Evolutionary conservation across 768 basidiomycete genomes (phyloP), one percentile per base, ranked within the genome.

Genomic region (Mrakia frigida): DNA sequence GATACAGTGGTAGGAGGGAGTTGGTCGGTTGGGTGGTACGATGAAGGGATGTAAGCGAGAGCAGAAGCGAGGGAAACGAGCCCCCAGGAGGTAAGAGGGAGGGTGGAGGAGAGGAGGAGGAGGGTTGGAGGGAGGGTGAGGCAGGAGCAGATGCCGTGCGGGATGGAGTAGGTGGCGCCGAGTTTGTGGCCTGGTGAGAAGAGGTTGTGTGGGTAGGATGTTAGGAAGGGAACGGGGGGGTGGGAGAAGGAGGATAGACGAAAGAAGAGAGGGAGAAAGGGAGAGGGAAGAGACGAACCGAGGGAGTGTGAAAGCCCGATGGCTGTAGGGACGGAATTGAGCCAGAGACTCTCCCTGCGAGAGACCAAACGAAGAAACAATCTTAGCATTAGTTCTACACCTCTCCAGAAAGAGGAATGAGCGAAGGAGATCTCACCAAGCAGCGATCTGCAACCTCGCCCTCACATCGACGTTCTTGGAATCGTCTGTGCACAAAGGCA

Each of bases 111-210:
- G 56, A 79, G 67, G 35, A 77, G 77, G 21, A 52, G 46, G 52
- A 80, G 61, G 59, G 73, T 68, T 11, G 61, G 37, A 10, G 77
- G 21, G 16, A 81, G 78, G 28, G 81, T 81, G 21, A 81, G 56
- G 46, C 79, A 80, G n/a, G 91, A 92, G 6, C 92, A 92, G 78
- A 92, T 90, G 13, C 92, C 92, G 81, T 93, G 91, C 31, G 91
- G 90, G 74, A 93, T 92, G 71, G 86, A 83, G 80, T 92, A 93
- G 11, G 80, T 81, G 1, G 79, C 79, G 2, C 79, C 79, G 65
- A 79, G 73, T 43, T 53, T 60, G 67, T 79, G 77, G 18, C 79
- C 79, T 6, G 93, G 85, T 2, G 88, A 84, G 82, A 92, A 39
- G 91, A 92, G 28, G 92, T 84, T 39, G 91, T 91, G n/a, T 91